These are phyloP conservation scores for Komagataella pastoris DNA, from an alignment of 805 yeast genomes.

Conservation along the genomic window DNA sequence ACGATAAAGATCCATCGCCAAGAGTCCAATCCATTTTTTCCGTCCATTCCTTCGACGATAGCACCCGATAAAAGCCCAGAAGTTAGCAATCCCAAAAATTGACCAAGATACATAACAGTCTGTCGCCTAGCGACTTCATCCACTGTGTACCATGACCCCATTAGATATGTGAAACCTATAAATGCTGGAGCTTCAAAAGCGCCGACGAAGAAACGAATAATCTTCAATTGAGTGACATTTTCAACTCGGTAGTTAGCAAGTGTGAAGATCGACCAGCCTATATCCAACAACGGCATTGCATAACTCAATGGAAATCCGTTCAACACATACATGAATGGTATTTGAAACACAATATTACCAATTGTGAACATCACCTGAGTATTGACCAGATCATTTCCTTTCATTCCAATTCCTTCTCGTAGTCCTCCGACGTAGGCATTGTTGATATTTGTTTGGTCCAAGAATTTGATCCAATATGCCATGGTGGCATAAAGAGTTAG, in stretches of 20 bases:
- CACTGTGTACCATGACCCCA: constrained; percentile 28
- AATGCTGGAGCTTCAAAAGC: constrained; percentile 28
- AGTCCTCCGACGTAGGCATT: constrained; percentile 60
- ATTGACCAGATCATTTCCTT: constrained; percentile 49
- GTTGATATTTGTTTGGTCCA: constrained; percentile 27
- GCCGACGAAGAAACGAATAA: constrained; percentile 35
- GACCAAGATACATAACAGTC: constrained; percentile 49
- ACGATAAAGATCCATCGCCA: constrained; percentile 26
- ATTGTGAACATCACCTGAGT: constrained; percentile 44
- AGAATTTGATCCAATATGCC: background rate
- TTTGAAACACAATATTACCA: constrained; percentile 46
- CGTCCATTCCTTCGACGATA: constrained; percentile 15
- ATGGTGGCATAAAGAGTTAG: constrained; percentile 3
- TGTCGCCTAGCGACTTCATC: constrained; percentile 44
- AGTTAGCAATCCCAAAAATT: constrained; percentile 43
- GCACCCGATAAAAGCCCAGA: constrained; percentile 39
- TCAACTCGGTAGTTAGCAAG: constrained; percentile 38
- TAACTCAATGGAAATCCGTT: constrained; percentile 42
- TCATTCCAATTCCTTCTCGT: constrained; percentile 39
- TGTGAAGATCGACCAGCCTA: constrained; percentile 59
- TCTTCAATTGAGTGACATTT: constrained; percentile 38
- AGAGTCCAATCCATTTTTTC: constrained; percentile 17
- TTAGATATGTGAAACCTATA: constrained; percentile 24
- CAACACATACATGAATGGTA: constrained; percentile 47
- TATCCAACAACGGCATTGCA: constrained; percentile 40